These are phyloP conservation scores for Cyclostephanos tholiformis DNA, from an alignment of 108 stramenopile genomes.

Conservation along the genomic window DNA sequence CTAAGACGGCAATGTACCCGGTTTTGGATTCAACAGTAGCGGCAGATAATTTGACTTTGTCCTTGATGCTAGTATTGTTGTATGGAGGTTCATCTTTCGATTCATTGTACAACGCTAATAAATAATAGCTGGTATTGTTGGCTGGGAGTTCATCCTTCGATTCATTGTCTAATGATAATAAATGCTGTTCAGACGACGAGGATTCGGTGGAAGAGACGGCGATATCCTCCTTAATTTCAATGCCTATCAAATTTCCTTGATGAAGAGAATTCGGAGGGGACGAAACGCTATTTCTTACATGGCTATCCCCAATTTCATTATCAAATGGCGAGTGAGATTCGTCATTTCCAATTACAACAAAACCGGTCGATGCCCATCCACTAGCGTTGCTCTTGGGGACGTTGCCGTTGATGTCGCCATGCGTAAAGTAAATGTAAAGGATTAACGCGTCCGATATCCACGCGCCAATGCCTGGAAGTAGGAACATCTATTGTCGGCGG, in stretches of 20 bases:
- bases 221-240: neutral
- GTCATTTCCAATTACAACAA: neutral
- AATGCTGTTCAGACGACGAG: too few relatives aligned
- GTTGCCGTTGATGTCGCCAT: slow-evolving; percentile 5
- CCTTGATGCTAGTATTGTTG: neutral
- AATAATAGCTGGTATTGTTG: neutral
- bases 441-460: slow-evolving; percentile 59
- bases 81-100: neutral
- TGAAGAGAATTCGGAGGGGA: slow-evolving; percentile 4
- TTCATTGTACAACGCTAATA: neutral
- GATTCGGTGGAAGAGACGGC: too few relatives aligned
- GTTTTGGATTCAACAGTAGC: slow-evolving; percentile 28
- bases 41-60: slow-evolving; percentile 21
- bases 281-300: slow-evolving; percentile 2
- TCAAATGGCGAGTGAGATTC: neutral
- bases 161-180: neutral
- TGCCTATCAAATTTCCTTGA: slow-evolving; percentile 6
- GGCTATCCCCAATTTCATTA: neutral
- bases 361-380: slow-evolving; percentile 5
- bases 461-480: slow-evolving; percentile 66
- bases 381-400: slow-evolving; percentile 9
- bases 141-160: neutral
- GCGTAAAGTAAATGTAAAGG: slow-evolving; percentile 48
- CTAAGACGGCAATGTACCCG: slow-evolving; percentile 58
- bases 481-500: slow-evolving; percentile 33